Evolutionary conservation across 768 basidiomycete species (phyloP).

Genomic region (Termitomyces sp.): DNA sequence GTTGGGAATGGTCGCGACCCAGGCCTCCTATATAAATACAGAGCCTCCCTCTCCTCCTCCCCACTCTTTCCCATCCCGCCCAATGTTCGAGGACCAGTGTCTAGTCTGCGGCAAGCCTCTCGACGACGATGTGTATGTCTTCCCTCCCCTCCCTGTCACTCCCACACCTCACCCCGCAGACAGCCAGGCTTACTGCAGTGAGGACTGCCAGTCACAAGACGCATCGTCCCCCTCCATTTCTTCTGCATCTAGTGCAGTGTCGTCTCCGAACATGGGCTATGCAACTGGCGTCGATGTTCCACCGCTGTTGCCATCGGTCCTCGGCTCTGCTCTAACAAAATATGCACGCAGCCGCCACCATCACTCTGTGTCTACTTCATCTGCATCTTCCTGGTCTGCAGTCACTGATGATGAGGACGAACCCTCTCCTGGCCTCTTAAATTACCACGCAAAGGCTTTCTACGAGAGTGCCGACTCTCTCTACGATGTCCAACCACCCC

Average conservation of each 20-base stretch:
- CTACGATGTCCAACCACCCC: conserved; percentile 35
- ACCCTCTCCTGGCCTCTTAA: conserved; percentile 25
- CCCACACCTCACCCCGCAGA: conserved; percentile 22
- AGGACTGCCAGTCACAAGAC: conserved; percentile 59
- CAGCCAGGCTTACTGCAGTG: conserved; percentile 67
- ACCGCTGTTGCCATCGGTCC: conserved; percentile 58
- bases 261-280: conserved; percentile 58
- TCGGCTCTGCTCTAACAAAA: conserved; percentile 47
- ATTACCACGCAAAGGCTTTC: conserved; percentile 26
- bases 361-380: conserved; percentile 57
- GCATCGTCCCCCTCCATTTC: conserved; percentile 63
- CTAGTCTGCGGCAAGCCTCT: conserved; percentile 66
- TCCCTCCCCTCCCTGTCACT: conserved; percentile 12
- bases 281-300: conserved; percentile 57
- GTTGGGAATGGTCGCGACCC: conserved; percentile 31
- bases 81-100: conserved; percentile 79
- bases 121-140: conserved; percentile 52
- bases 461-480: conserved; percentile 34
- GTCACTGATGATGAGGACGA: conserved; percentile 63
- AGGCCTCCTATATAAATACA: conserved; percentile 30
- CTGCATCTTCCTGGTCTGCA: conserved; percentile 61
- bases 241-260: conserved; percentile 60
- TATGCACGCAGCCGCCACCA: conserved; percentile 38
- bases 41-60: conserved; percentile 5
- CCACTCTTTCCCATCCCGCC: conserved; percentile 6